Base-by-base conservation (phyloP, 441 rosid species). In the Gossypium aridum region DNA sequence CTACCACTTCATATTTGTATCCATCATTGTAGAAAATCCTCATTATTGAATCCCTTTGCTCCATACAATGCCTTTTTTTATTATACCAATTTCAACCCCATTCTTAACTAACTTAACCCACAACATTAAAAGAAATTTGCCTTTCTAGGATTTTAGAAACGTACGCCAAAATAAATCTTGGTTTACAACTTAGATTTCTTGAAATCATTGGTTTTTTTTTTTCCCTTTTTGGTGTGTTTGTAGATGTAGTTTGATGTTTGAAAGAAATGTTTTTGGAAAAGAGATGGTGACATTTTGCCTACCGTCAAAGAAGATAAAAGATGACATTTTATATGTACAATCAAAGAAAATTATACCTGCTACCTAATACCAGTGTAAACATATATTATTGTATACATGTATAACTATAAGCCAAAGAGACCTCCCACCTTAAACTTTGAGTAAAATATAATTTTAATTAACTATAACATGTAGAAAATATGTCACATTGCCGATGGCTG, bases 361-460 rank as follows among this genome's bases (percentile, higher is more conserved):
- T 16, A 64, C 57, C 59, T n/a, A 49, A 49, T 25, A 47, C 72
- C 55, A 23, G 22, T 7, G 20, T 45, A 49, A 54, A 54, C 16
- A 54, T 53, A n/a, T 19, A 55, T 39, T 39, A 39, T 39, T 39
- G 9, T 39, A 39, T 8, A 39, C 45, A 37, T 59, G 2, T 25
- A 22, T 14, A 13, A 2, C 0, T n/a, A n/a, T 9, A 8, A 69
- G 61, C 47, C 61, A 16, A 69, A 51, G 45, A 69, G 61, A 68
- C 45, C 23, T n/a, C 60, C 19, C 45, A 68, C 39, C 72, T 68
- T 68, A 49, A 68, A 25, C 23, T 49, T 68, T 25, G 72, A 25
- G 72, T 51, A 49, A 49, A 68, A 49, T 49, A 13, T 49, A 49
- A 49, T 23, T 49, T 37, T 66, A 26, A 66, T 45, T 22, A 66